Evolutionary conservation across 371 early-diverging fungal species (phyloP).

Genomic region (Mucor velutinosus): DNA sequence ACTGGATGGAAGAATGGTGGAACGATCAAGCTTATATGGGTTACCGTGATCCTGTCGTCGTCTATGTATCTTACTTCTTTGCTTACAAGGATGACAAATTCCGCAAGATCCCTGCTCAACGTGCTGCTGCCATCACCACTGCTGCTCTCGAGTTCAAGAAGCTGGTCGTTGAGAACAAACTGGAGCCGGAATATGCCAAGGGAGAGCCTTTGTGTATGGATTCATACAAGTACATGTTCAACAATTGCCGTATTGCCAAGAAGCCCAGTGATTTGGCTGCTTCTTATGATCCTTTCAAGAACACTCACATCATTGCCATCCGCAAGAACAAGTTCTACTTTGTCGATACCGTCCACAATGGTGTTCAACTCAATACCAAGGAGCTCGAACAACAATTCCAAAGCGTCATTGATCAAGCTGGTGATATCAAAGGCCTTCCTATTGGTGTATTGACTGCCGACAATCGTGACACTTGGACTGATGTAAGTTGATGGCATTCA

Average conservation of each 20-base stretch:
- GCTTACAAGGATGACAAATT: conserved; percentile 84
- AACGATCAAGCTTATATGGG: conserved; percentile 90
- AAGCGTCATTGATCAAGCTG: conserved; percentile 77
- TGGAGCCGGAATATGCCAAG: conserved; percentile 87
- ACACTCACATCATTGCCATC: conserved; percentile 85
- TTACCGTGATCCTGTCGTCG: conserved; percentile 94
- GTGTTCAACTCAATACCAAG: conserved; percentile 77
- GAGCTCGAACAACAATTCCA: conserved; percentile 82
- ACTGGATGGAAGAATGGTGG: conserved; percentile 98
- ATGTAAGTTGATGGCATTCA: conserved; percentile 49
- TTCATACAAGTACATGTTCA: conserved; percentile 95
- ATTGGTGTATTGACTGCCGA: conserved; percentile 90
- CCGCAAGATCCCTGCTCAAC: conserved; percentile 73
- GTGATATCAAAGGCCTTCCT: conserved; percentile 68
- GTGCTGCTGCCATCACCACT: conserved; percentile 88
- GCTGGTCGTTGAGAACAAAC: conserved; percentile 73
- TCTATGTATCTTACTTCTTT: conserved; percentile 86
- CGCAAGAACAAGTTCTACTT: conserved; percentile 91
- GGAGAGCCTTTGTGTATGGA: conserved; percentile 84
- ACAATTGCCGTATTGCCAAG: conserved; percentile 90
- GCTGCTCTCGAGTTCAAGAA: conserved; percentile 89
- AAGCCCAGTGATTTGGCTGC: conserved; percentile 82
- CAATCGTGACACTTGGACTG: conserved; percentile 94
- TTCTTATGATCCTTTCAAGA: conserved; percentile 71
- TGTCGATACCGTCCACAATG: conserved; percentile 76